Percentiles rank a stretch among this genome's conserved stretches.
These are phyloP conservation scores for Zygosaccharomyces pseudorouxii DNA, from an alignment of 805 yeast genomes.

Conservation along the genomic window DNA sequence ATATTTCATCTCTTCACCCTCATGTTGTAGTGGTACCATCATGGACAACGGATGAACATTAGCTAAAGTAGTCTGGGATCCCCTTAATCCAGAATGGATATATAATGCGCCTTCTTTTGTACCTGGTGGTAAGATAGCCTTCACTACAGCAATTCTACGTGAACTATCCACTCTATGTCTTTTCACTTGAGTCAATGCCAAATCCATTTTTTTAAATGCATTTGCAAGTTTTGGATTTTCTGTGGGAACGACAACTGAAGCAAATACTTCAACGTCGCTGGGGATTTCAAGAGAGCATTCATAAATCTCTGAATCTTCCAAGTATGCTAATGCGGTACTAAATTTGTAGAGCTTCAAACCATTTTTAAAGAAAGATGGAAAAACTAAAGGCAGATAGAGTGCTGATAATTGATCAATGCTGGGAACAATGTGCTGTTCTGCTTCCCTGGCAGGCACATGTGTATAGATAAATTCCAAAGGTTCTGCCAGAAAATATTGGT, in stretches of 20 bases:
- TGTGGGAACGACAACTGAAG: constrained; percentile 50
- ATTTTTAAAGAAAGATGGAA: constrained; percentile 69
- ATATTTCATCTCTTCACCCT: constrained; percentile 53
- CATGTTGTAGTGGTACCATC: constrained; percentile 70
- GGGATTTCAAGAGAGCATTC: constrained; percentile 78
- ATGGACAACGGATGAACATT: constrained; percentile 65
- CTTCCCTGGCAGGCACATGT: constrained; percentile 76
- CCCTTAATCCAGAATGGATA: constrained; percentile 66
- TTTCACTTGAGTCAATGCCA: constrained; percentile 71
- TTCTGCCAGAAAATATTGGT: constrained; percentile 70
- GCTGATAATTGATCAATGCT: constrained; percentile 76
- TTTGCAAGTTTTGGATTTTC: constrained; percentile 24
- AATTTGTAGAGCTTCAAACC: constrained; percentile 58
- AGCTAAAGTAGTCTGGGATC: constrained; percentile 51
- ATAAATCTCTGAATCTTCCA: constrained; percentile 70
- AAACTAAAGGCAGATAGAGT: constrained; percentile 77
- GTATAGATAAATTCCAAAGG: constrained; percentile 76
- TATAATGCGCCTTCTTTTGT: constrained; percentile 66
- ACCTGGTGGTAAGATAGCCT: constrained; percentile 73
- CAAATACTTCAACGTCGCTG: constrained; percentile 59
- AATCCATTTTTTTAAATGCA: constrained; percentile 34
- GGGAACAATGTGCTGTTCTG: constrained; percentile 82
- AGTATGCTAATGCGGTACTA: constrained; percentile 69
- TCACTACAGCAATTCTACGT: constrained; percentile 65
- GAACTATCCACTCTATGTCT: constrained; percentile 50